Base-by-base conservation (phyloP, 1,139 yeast species). In the Hansenula sp. region DNA sequence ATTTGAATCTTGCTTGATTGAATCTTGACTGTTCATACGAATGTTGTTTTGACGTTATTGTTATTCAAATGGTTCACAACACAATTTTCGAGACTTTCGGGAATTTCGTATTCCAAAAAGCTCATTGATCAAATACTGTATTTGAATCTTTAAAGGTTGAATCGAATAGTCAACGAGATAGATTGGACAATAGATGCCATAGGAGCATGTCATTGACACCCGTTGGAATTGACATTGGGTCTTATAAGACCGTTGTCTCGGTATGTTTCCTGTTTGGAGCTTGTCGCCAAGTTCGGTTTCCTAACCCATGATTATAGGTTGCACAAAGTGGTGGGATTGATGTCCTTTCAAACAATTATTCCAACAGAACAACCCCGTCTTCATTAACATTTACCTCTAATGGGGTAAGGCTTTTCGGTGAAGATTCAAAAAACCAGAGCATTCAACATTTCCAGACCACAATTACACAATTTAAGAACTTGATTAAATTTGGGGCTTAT, bases 161-260 rank as follows among this genome's bases (percentile, higher is more conserved):
- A n/a, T n/a, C n/a, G n/a, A n/a, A n/a, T n/a, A n/a, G n/a, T n/a
- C n/a, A n/a, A n/a, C n/a, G n/a, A n/a, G n/a, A n/a, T n/a, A n/a
- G n/a, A n/a, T n/a, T n/a, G n/a, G n/a, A n/a, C n/a, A n/a, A n/a
- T n/a, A n/a, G n/a, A n/a, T n/a, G n/a, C n/a, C n/a, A n/a, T n/a
- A n/a, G 32, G 12, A 18, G 4, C 11, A 39, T 33, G 33, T 24
- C 32, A 19, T 15, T 27, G 11, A 28, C 25, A 66, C 96, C 97
- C 68, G 86, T 90, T 62, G 98, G 97, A 75, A 86, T 91, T 68
- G 98, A 91, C 81, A 81, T 91, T 65, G 98, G 98, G 71, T 87
- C 88, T 72, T 75, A 78, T 73, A 84, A 77, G 74, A 81, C 94
- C 51, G 96, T 89, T 55, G 77, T 90, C 63, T 96, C 96, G 40